Evolutionary conservation across 106 monocot species (phyloP), one percentile per base, ranked within the genome.

Genomic region (Amphibolis antarctica): DNA sequence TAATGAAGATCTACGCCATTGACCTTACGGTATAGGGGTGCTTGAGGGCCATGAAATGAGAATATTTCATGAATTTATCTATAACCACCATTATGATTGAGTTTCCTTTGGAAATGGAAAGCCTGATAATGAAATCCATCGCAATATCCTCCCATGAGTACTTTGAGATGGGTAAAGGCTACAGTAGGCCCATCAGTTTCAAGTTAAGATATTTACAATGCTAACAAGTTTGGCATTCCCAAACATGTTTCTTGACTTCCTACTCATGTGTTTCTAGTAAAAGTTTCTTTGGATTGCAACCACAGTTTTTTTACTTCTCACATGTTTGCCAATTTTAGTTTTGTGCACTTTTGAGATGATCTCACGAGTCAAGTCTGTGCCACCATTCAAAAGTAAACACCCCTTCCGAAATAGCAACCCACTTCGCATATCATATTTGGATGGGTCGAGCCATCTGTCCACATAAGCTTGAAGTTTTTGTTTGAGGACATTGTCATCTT

Each of bases 121-220:
- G 48, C 67, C 10, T 47, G n/a, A n/a, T 55, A 24, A 55, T 67
- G 54, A 67, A 67, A 7, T 55, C 67, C 55, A 67, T 67, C 0
- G 42, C 1, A 10, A 67, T 23, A 1, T 25, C 55, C 10, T 10
- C 24, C 20, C 23, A 55, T 23, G 24, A 2, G 3, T 25, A 2
- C 10, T 21, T 22, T 10, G 12, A 12, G 4, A 21, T 12, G 1
- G 10, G 55, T 20, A 55, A 24, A 55, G 55, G 20, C 12, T 55
- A 4, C 17, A 23, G n/a, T 1, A 23, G 12, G 1, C 55, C 55
- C 2, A 1, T 0, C 1, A 13, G 48, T 4, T 2, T 12, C 14
- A 49, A n/a, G n/a, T 4, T 49, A 15, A 7, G 5, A 49, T 49
- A 49, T 10, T 15, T 49, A 13, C 5, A 49, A 1, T 49, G 48